Conservation (phyloP, 495 filamentous ascomycete genomes). For the Staphylotrichum longicolle region DNA sequence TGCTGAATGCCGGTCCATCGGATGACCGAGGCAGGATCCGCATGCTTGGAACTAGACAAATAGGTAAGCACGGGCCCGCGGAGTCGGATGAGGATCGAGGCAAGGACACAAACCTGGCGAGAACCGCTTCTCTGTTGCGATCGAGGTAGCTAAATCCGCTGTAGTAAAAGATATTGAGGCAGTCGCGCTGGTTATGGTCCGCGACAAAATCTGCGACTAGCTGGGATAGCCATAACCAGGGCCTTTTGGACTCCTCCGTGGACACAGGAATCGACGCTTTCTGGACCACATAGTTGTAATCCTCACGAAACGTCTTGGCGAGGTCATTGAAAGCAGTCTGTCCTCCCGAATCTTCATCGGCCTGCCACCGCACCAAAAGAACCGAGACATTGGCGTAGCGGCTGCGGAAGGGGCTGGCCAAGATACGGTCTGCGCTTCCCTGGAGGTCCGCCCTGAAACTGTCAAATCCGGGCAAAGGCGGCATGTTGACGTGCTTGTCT, state of each 20-base stretch:
- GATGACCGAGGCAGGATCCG: constrained; percentile 40
- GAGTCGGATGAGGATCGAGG: neutral
- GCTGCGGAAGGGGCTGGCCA: constrained; percentile 41
- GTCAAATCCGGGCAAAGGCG: constrained; percentile 40
- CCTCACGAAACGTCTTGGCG: constrained; percentile 39
- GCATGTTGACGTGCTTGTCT: constrained; percentile 38
- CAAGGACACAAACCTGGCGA: constrained; percentile 41
- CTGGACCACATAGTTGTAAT: constrained; percentile 44
- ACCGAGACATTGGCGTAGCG: constrained; percentile 45
- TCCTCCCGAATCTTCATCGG: constrained; percentile 41
- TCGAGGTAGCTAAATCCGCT: constrained; percentile 48
- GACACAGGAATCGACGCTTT: constrained; percentile 43
- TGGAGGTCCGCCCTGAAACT: constrained; percentile 43
- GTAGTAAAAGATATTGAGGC: constrained; percentile 50
- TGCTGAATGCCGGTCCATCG: constrained; percentile 50
- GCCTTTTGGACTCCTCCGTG: constrained; percentile 40
- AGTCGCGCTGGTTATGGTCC: constrained; percentile 45
- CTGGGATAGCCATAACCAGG: constrained; percentile 44
- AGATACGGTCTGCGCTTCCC: constrained; percentile 39
- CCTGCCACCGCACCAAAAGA: constrained; percentile 49
- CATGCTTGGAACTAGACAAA: constrained; percentile 40
- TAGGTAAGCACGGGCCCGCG: constrained; percentile 9
- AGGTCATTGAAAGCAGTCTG: constrained; percentile 40
- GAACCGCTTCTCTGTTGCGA: constrained; percentile 46
- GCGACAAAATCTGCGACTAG: constrained; percentile 46